Conservation (phyloP, 208 protist species). For the Herpetomonas muscarum region DNA sequence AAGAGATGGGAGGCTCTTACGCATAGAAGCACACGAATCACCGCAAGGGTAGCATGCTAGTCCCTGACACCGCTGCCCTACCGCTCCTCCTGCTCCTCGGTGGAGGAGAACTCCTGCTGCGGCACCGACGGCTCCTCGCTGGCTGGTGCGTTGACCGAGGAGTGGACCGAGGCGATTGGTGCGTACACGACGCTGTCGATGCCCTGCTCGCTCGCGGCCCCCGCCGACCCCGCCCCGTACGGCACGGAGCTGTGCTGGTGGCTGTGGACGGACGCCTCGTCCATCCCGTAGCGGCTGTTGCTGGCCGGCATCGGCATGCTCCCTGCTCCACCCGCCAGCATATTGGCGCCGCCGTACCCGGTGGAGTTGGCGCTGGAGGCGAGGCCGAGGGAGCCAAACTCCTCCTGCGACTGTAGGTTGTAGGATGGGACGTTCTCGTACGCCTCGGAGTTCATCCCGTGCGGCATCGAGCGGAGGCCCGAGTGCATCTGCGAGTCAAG, state of each 20-base stretch:
- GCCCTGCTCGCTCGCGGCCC: constrained; percentile 4
- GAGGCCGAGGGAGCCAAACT: constrained; percentile 11
- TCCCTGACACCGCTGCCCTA: background rate
- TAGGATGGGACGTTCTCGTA: constrained; percentile 68
- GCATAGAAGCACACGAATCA: too few relatives aligned
- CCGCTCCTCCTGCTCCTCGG: constrained; percentile 53
- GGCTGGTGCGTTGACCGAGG: constrained; percentile 18
- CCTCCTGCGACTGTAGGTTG: constrained; percentile 63
- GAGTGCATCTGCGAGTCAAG: constrained; percentile 7
- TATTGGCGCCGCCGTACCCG: constrained; percentile 19
- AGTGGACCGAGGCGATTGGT: constrained; percentile 17
- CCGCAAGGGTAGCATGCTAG: too few relatives aligned
- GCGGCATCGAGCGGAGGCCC: background rate
- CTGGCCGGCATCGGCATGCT: too few relatives aligned
- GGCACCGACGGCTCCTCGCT: constrained; percentile 20
- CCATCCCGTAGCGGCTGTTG: too few relatives aligned
- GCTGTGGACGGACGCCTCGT: too few relatives aligned
- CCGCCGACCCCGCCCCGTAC: too few relatives aligned
- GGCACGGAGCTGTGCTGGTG: too few relatives aligned
- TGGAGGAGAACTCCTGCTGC: constrained; percentile 45
- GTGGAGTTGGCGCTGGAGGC: constrained; percentile 22
- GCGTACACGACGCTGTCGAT: constrained; percentile 1
- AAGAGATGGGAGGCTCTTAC: too few relatives aligned
- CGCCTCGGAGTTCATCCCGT: constrained; percentile 14
- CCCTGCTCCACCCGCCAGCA: too few relatives aligned